These are phyloP conservation scores for Pseudopithomyces maydicus DNA, from an alignment of 2,329 filamentous ascomycete genomes.

Conservation along the genomic window DNA sequence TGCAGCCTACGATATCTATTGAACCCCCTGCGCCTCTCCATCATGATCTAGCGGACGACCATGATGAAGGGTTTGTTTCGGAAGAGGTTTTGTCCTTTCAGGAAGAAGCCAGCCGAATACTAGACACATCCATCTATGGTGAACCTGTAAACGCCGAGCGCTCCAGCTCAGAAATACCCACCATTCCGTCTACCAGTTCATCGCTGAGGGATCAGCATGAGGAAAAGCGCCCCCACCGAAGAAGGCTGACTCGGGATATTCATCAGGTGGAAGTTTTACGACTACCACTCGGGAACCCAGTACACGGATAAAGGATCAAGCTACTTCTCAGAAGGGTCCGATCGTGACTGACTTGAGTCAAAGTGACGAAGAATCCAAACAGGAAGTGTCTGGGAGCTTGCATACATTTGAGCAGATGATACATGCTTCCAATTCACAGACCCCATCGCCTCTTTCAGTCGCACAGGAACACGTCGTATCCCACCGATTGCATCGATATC, in stretches of 20 bases:
- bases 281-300: conserved; percentile 10
- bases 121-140: conserved; percentile 28
- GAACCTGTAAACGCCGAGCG: conserved; percentile 11
- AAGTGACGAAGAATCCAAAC: conserved; percentile 12
- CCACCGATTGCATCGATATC: conserved; percentile 15
- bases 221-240: conserved; percentile 26
- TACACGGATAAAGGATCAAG: conserved; percentile 14
- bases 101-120: conserved; percentile 22
- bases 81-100: conserved; percentile 7
- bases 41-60: neutral
- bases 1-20: conserved; percentile 32
- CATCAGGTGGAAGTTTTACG: conserved; percentile 41
- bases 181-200: neutral
- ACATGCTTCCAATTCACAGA: conserved; percentile 15
- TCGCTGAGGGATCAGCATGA: neutral
- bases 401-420: conserved; percentile 25
- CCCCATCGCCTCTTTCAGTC: conserved; percentile 17
- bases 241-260: conserved; percentile 48
- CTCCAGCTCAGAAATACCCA: neutral
- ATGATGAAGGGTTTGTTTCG: conserved; percentile 12
- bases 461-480: conserved; percentile 9
- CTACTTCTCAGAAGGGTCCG: conserved; percentile 13
- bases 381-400: conserved; percentile 14
- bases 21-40: conserved; percentile 26
- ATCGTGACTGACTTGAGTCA: conserved; percentile 12